A percentile compares a stretch with the other conserved stretches of the same genome.
These are phyloP conservation scores for Spergularia marina DNA, from an alignment of 148 eudicot genomes.

Conservation along the genomic window DNA sequence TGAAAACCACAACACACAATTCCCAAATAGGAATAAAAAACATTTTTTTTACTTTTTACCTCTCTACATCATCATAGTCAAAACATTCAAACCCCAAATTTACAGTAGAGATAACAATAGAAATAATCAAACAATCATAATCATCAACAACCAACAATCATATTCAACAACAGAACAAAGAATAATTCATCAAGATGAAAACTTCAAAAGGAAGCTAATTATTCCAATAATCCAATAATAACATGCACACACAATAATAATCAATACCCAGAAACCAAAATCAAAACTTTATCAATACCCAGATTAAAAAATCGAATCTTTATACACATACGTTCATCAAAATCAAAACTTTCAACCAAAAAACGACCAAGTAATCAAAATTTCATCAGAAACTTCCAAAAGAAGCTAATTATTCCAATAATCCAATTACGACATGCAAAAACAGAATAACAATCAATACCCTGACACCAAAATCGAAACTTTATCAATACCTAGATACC, in stretches of 20 bases:
- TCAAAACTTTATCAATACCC: slow-evolving; percentile 3
- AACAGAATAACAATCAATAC: background rate
- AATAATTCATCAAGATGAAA: background rate
- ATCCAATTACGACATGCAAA: background rate
- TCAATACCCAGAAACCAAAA: slow-evolving; percentile 4
- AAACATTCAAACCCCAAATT: too few species aligned
- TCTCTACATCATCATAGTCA: too few species aligned
- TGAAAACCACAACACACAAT: too few species aligned
- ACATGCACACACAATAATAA: background rate
- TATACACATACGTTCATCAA: background rate
- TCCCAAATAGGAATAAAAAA: too few species aligned
- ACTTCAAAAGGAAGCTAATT: background rate
- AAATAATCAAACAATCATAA: background rate
- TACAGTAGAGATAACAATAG: too few species aligned
- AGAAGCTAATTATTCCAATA: background rate
- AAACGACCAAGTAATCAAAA: background rate
- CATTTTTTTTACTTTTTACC: too few species aligned
- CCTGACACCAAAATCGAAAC: background rate
- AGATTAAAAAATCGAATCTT: background rate
- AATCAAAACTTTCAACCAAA: background rate
- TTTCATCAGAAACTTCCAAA: background rate
- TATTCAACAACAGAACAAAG: too few species aligned
- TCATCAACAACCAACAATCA: background rate
- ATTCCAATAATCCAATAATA: background rate
- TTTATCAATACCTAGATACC: background rate